phyloP scores from a whole-genome alignment of 228 moss, liverwort and hornwort species.

The Sphagnum fallax region DNA sequence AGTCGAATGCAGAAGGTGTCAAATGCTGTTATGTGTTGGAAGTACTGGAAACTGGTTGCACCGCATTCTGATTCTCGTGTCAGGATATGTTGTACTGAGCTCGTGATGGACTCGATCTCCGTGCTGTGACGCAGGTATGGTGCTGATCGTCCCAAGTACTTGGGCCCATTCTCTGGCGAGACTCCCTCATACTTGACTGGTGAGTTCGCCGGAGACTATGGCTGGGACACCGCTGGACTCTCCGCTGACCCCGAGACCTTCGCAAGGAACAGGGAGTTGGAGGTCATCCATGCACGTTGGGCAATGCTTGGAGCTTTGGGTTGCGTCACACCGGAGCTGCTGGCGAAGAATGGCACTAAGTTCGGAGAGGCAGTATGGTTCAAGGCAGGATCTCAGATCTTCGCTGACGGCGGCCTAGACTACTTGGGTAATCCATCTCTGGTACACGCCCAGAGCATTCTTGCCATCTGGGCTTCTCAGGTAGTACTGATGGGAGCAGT shows the following conservation, averaged over 20 bases:
- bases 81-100: too few species aligned
- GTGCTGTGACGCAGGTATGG: conserved; percentile 24
- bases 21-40: too few species aligned
- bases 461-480: conserved; percentile 8
- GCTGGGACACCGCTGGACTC: conserved; percentile 12
- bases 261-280: conserved; percentile 10
- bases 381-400: conserved; percentile 13
- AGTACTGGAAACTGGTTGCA: too few species aligned
- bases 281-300: conserved; percentile 12
- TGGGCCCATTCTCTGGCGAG: conserved; percentile 36
- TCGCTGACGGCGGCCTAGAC: conserved; percentile 6
- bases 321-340: conserved; percentile 1
- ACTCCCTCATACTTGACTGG: conserved; percentile 40
- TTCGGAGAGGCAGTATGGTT: conserved; percentile 12
- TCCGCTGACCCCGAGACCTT: conserved; percentile 10
- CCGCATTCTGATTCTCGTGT: too few species aligned
- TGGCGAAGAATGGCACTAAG: conserved; percentile 9
- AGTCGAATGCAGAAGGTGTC: too few species aligned
- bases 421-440: conserved; percentile 9
- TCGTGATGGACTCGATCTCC: too few species aligned
- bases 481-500: conserved; percentile 10
- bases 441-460: conserved; percentile 8
- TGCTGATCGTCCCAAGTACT: conserved; percentile 24
- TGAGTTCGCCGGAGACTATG: conserved; percentile 23
- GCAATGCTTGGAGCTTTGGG: conserved; percentile 11